Conservation (phyloP, 164 flowering plant genomes). For the Nymphaea colorata region DNA sequence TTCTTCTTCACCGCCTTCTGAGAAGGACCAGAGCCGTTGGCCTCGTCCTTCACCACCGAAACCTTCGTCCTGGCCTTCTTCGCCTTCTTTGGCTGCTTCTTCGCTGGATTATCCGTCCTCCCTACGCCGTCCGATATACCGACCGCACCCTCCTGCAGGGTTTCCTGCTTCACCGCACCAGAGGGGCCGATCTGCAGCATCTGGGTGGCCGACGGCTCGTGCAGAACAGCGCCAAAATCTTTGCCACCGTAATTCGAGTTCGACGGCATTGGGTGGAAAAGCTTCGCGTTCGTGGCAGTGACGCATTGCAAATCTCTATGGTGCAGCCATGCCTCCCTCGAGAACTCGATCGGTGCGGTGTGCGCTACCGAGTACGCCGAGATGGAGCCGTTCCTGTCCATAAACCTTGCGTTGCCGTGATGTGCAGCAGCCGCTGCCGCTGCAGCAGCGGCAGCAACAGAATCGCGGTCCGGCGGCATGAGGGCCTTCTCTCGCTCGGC, state of each 20-base stretch:
- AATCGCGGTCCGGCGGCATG: neutral
- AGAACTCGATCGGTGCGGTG: constrained; percentile 26
- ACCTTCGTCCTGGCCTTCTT: constrained; percentile 43
- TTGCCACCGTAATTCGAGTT: neutral
- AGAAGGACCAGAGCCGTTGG: constrained; percentile 13
- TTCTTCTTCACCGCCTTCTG: constrained; percentile 39
- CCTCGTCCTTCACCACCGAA: constrained; percentile 29
- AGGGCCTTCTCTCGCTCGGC: constrained; percentile 31
- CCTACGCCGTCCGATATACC: neutral
- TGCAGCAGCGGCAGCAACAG: neutral
- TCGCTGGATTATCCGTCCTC: constrained; percentile 31
- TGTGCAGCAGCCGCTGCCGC: constrained; percentile 40
- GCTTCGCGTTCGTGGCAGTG: constrained; percentile 6
- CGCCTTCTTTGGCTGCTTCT: constrained; percentile 24
- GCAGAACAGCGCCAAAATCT: neutral
- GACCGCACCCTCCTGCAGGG: neutral
- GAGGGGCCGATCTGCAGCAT: constrained; percentile 1
- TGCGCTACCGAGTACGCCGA: constrained; percentile 27
- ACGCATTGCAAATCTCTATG: constrained; percentile 26
- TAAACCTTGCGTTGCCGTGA: neutral
- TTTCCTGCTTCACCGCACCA: constrained; percentile 1
- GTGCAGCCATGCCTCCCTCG: constrained; percentile 45
- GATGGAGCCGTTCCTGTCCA: constrained; percentile 27
- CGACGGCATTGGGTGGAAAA: constrained; percentile 18
- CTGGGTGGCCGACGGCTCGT: neutral